Evolutionary conservation across 1,284 basidiomycete genomes (phyloP), one percentile per base, ranked within the genome.

Genomic region (Mrakiaceae sp.): DNA sequence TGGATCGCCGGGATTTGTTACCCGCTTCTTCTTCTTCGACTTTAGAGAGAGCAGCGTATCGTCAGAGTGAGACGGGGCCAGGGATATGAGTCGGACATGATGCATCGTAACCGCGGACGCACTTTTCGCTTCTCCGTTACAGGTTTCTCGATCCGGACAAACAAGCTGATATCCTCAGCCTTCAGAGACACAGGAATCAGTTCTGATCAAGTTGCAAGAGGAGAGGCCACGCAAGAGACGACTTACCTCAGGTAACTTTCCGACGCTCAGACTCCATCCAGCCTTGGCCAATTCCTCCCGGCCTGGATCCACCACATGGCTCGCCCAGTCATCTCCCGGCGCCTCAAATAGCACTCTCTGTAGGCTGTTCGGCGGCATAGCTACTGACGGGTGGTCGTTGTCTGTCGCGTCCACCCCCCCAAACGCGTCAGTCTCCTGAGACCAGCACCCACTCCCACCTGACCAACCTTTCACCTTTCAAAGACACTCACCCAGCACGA

Each of bases 351-450:
- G 49, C 12, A 46, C 39, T 2, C 46, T 39, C 53, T 47, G 46
- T 14, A 61, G 16, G 2, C 16, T n/a, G n/a, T 55, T 52, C n/a
- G 43, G 39, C 16, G 40, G 47, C n/a, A 14, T 11, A 5, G 58
- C 57, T 39, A 57, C 40, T 3, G 40, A 40, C 39, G n/a, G 42
- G n/a, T 53, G 46, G 16, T n/a, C n/a, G 16, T 60, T 62, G 12
- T 66, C 65, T 6, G 65, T 58, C 40, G 55, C 51, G 11, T 63
- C 61, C 52, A 60, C 49, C 11, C 7, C 7, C 48, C 51, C 57
- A 2, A 16, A n/a, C 14, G 56, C 16, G 12, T 16, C 8, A 53
- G n/a, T 3, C 40, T 50, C 3, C 12, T 2, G n/a, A 14, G 48
- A 51, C 0, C 12, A 16, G 39, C 27, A 65, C 12, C 59, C 43